Evolutionary conservation across 2,329 filamentous ascomycete species (phyloP).

Genomic region (Aspergillus ruber): DNA sequence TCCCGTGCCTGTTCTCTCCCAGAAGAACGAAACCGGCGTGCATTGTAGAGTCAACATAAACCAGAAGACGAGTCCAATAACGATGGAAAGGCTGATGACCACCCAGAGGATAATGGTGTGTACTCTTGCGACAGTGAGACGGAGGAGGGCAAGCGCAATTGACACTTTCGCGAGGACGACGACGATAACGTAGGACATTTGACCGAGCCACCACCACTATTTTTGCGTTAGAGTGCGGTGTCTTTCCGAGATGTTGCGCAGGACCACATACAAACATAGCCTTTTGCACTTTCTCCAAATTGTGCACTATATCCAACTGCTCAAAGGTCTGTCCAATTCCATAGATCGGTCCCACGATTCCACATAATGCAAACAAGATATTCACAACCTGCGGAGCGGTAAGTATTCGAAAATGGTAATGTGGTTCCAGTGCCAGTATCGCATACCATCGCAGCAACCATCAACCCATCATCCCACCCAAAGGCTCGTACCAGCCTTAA

Average conservation of each 20-base stretch:
- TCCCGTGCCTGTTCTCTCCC: constrained; percentile 34
- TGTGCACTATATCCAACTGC: constrained; percentile 7
- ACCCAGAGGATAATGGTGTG: constrained; percentile 43
- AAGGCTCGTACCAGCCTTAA: constrained; percentile 29
- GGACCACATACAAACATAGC: constrained; percentile 27
- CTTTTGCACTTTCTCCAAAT: constrained; percentile 18
- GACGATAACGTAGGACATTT: constrained; percentile 48
- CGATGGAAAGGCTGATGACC: constrained; percentile 41
- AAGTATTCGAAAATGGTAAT: background rate
- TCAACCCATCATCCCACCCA: constrained; percentile 33
- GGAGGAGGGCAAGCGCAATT: constrained; percentile 49
- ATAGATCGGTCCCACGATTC: constrained; percentile 27
- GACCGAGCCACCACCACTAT: constrained; percentile 50
- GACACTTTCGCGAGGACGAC: constrained; percentile 46
- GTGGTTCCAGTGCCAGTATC: background rate
- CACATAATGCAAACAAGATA: constrained; percentile 30
- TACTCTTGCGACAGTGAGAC: constrained; percentile 41
- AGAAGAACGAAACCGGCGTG: constrained; percentile 47
- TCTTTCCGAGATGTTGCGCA: background rate
- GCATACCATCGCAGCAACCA: constrained; percentile 32
- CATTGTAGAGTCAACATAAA: constrained; percentile 51
- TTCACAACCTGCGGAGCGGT: constrained; percentile 19
- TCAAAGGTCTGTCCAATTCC: constrained; percentile 23
- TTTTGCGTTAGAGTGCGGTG: background rate
- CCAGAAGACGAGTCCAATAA: constrained; percentile 45